Percentiles rank a stretch among this genome's conserved stretches.
Conservation (phyloP, 176 grass and related monocot species). For the Luzula sylvatica region DNA sequence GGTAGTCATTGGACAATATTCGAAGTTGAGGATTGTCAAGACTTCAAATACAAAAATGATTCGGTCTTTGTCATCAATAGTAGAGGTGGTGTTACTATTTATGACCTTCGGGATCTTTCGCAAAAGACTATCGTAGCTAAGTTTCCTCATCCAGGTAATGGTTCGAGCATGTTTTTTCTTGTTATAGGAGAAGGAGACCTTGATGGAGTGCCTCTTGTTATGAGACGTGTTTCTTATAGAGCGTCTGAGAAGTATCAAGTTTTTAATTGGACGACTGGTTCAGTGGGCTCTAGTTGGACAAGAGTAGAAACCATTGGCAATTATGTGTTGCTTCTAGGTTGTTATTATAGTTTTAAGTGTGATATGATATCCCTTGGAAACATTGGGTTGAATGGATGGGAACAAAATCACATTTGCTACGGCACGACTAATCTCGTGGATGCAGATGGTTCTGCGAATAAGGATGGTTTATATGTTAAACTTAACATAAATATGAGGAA, state of each 20-base stretch:
- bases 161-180: not conserved
- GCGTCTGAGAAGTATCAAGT: not conserved
- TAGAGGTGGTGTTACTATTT: not conserved
- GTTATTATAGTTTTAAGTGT: not conserved
- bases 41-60: not conserved
- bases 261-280: not conserved
- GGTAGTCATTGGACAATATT: conserved; percentile 1
- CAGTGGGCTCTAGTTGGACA: not conserved
- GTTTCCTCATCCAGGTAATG: not conserved
- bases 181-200: conserved; percentile 4
- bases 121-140: not conserved
- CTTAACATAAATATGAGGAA: no score
- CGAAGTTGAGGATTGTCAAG: not conserved
- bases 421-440: no score
- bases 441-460: no score
- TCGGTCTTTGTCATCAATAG: not conserved
- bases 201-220: not conserved
- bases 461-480: no score
- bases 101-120: not conserved
- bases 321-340: conserved; percentile 1
- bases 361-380: not conserved
- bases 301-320: conserved; percentile 1
- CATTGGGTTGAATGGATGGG: not conserved
- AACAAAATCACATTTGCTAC: conserved; percentile 4
- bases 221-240: not conserved